Conservation (phyloP, 2,329 filamentous ascomycete genomes). For the Sordariomycetes sp. region DNA sequence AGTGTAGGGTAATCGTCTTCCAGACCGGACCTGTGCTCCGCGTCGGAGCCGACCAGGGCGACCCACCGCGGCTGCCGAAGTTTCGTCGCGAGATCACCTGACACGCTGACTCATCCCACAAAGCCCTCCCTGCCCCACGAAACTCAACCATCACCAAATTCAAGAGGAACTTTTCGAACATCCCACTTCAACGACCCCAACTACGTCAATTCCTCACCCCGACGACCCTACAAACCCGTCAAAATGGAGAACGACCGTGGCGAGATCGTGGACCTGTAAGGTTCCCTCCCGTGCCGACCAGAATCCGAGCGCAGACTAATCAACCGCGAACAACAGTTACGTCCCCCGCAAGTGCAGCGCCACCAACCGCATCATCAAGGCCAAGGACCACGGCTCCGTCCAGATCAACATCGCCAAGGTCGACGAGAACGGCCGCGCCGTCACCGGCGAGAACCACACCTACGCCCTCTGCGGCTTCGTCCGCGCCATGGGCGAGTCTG, state of each 20-base stretch:
- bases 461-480: slow-evolving; percentile 98
- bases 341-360: slow-evolving; percentile 98
- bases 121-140: slow-evolving; percentile 27
- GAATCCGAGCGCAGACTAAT: neutral
- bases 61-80: slow-evolving; percentile 13
- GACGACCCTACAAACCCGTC: slow-evolving; percentile 26
- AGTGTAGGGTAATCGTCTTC: no score
- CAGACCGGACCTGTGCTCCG: no score
- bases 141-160: slow-evolving; percentile 27
- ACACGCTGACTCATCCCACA: slow-evolving; percentile 21
- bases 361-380: slow-evolving; percentile 99
- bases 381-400: slow-evolving; percentile 98
- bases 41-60: neutral
- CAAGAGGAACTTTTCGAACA: slow-evolving; percentile 13
- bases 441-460: slow-evolving; percentile 92
- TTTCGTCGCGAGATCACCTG: slow-evolving; percentile 25
- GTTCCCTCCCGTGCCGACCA: slow-evolving; percentile 10
- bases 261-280: slow-evolving; percentile 98
- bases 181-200: slow-evolving; percentile 12
- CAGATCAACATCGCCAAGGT: slow-evolving; percentile 97
- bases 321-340: slow-evolving; percentile 51
- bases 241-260: slow-evolving; percentile 99
- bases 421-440: slow-evolving; percentile 92
- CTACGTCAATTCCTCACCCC: slow-evolving; percentile 11
- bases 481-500: slow-evolving; percentile 93